phyloP scores from a whole-genome alignment of 2,329 filamentous ascomycete species.

The Aspergillus jensenii region DNA sequence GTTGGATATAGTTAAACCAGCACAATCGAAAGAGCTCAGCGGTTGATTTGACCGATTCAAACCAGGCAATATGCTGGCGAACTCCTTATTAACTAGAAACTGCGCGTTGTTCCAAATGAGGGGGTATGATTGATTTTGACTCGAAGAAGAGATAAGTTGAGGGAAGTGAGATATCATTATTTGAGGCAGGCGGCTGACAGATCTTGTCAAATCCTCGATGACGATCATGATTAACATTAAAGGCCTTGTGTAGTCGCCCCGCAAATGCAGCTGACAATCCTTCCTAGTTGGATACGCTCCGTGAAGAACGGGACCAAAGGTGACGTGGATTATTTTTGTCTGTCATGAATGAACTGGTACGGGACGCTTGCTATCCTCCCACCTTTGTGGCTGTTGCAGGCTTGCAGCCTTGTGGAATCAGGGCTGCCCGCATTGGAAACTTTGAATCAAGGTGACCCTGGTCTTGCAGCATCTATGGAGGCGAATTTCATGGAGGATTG shows the following conservation, averaged over 20 bases:
- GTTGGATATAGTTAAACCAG: not conserved
- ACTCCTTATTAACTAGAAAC: conserved; percentile 11
- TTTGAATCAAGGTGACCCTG: conserved; percentile 7
- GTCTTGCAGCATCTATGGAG: conserved; percentile 8
- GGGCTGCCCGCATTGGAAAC: conserved; percentile 11
- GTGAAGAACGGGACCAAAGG: conserved; percentile 19
- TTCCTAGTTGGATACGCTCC: conserved; percentile 20
- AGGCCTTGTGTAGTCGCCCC: conserved; percentile 22
- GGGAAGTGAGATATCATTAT: conserved; percentile 14
- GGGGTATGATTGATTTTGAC: conserved; percentile 16
- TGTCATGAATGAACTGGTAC: conserved; percentile 29
- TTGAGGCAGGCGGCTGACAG: conserved; percentile 19
- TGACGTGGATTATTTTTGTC: conserved; percentile 34
- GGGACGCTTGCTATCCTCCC: conserved; percentile 25
- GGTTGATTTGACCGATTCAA: not conserved
- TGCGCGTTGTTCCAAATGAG: conserved; percentile 9
- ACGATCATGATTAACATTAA: conserved; percentile 26
- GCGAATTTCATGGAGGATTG: conserved; percentile 15
- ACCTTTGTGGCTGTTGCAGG: conserved; percentile 28
- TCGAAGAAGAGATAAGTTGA: conserved; percentile 10
- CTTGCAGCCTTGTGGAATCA: conserved; percentile 24
- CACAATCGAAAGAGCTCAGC: not conserved
- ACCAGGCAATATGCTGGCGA: conserved; percentile 3
- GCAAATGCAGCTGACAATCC: conserved; percentile 24
- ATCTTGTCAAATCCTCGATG: conserved; percentile 14